Evolutionary conservation across 1,284 basidiomycete genomes (phyloP).

Genomic region (Ceratobasidium sp.): DNA sequence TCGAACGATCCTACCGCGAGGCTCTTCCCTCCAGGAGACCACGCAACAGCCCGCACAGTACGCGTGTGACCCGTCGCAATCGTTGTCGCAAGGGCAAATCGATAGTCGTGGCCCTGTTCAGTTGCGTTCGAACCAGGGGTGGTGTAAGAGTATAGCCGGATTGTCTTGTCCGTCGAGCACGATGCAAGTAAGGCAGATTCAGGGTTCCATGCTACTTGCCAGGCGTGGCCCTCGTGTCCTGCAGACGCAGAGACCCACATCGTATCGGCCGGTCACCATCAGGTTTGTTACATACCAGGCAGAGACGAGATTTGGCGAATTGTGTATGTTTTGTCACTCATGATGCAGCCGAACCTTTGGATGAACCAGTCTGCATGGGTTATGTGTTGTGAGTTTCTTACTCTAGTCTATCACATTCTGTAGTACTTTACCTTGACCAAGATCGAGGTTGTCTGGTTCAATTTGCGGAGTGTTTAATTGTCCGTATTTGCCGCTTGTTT

Average conservation of each 20-base stretch:
- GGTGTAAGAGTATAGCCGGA: constrained; percentile 84
- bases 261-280: not conserved
- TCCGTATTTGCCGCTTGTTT: no score
- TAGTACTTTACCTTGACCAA: no score
- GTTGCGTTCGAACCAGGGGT: constrained; percentile 53
- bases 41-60: constrained; percentile 90
- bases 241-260: not conserved
- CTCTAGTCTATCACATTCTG: no score
- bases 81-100: constrained; percentile 70
- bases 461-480: not conserved
- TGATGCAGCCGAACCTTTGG: not conserved
- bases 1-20: constrained; percentile 98
- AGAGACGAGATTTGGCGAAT: constrained; percentile 40
- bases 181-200: constrained; percentile 85
- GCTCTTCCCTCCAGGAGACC: constrained; percentile 89
- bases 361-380: not conserved
- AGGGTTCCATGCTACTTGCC: constrained; percentile 95
- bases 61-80: constrained; percentile 89
- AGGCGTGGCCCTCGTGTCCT: constrained; percentile 89
- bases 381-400: no score
- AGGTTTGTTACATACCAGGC: constrained; percentile 31
- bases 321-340: not conserved
- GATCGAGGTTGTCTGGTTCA: not conserved
- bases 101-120: constrained; percentile 51
- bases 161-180: constrained; percentile 94